Percentiles rank a stretch among this genome's conserved stretches.
phyloP scores from a whole-genome alignment of 2,329 filamentous ascomycete genomes.

The Thielaviopsis ethacetica region DNA sequence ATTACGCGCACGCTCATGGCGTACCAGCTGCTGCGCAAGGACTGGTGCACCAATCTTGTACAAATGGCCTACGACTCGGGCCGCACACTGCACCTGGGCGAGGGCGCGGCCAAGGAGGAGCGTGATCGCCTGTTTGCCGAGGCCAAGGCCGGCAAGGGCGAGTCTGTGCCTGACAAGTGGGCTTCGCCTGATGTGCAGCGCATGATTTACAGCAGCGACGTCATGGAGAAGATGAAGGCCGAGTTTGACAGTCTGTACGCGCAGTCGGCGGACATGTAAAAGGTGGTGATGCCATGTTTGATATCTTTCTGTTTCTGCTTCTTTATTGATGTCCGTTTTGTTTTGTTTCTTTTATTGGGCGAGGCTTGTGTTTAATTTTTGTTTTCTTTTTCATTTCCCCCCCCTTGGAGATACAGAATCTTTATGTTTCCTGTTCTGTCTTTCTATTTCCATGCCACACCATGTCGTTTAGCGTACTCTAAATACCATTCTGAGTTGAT shows the following conservation, averaged over 20 bases:
- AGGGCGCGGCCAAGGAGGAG: slow-evolving; percentile 41
- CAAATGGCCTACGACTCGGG: slow-evolving; percentile 35
- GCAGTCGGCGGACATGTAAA: slow-evolving; percentile 3
- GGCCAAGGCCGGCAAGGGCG: slow-evolving; percentile 30
- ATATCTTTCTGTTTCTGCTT: too few relatives aligned
- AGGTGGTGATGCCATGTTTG: too few relatives aligned
- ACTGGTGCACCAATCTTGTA: slow-evolving; percentile 35
- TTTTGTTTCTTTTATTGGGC: too few relatives aligned
- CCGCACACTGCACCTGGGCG: slow-evolving; percentile 39
- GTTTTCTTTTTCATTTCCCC: too few relatives aligned
- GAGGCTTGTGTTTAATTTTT: too few relatives aligned
- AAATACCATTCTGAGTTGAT: too few relatives aligned
- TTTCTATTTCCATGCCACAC: too few relatives aligned
- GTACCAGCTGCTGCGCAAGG: slow-evolving; percentile 40
- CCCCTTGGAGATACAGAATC: too few relatives aligned
- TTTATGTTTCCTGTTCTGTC: too few relatives aligned
- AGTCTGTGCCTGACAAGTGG: slow-evolving; percentile 49
- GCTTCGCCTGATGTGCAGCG: slow-evolving; percentile 52
- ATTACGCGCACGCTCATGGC: slow-evolving; percentile 34
- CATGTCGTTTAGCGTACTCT: too few relatives aligned
- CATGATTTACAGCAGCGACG: slow-evolving; percentile 49
- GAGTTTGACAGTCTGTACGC: slow-evolving; percentile 31
- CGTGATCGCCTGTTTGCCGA: slow-evolving; percentile 39
- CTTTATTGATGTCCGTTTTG: too few relatives aligned
- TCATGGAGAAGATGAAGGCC: slow-evolving; percentile 35